A percentile compares a stretch with the other conserved stretches of the same genome.
phyloP scores from a whole-genome alignment of 2,329 filamentous ascomycete genomes.

The Emmonsiellopsis sp. region DNA sequence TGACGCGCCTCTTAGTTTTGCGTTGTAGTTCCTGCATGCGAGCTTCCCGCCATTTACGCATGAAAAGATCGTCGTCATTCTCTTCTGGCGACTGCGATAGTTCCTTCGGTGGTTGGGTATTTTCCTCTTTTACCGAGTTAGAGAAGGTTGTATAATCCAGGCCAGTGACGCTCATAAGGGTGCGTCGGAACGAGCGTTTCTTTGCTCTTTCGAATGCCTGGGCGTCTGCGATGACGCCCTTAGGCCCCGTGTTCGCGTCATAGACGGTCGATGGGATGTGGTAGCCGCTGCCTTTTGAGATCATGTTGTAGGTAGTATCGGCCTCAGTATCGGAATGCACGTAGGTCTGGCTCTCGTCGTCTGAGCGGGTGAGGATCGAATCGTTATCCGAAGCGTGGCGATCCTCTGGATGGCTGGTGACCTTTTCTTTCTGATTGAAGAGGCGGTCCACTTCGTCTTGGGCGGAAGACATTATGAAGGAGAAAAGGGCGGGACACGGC shows the following conservation, averaged over 20 bases:
- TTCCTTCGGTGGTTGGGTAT: not conserved
- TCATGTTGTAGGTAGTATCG: slow-evolving; percentile 21
- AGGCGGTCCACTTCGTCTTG: slow-evolving; percentile 40
- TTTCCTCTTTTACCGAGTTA: slow-evolving; percentile 11
- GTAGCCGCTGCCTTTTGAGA: slow-evolving; percentile 29
- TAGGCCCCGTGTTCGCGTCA: slow-evolving; percentile 42
- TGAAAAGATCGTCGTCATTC: slow-evolving; percentile 66
- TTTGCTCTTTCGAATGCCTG: slow-evolving; percentile 40
- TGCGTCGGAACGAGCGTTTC: slow-evolving; percentile 38
- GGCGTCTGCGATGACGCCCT: slow-evolving; percentile 43
- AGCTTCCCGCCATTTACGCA: slow-evolving; percentile 75
- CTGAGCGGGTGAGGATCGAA: slow-evolving; percentile 11
- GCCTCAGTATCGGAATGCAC: slow-evolving; percentile 9
- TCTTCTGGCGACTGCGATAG: slow-evolving; percentile 25
- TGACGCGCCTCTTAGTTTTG: slow-evolving; percentile 58
- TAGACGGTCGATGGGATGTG: slow-evolving; percentile 36
- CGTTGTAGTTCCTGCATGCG: slow-evolving; percentile 68
- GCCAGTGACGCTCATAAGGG: slow-evolving; percentile 28
- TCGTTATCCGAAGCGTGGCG: slow-evolving; percentile 16
- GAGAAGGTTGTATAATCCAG: slow-evolving; percentile 20
- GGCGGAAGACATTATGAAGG: slow-evolving; percentile 17
- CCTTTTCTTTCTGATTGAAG: slow-evolving; percentile 27
- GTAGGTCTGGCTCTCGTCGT: slow-evolving; percentile 18
- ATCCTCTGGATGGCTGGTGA: slow-evolving; percentile 35
- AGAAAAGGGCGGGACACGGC: not conserved